Conservation (phyloP, 805 yeast genomes). For the Metschnikowia cerradonensis region DNA sequence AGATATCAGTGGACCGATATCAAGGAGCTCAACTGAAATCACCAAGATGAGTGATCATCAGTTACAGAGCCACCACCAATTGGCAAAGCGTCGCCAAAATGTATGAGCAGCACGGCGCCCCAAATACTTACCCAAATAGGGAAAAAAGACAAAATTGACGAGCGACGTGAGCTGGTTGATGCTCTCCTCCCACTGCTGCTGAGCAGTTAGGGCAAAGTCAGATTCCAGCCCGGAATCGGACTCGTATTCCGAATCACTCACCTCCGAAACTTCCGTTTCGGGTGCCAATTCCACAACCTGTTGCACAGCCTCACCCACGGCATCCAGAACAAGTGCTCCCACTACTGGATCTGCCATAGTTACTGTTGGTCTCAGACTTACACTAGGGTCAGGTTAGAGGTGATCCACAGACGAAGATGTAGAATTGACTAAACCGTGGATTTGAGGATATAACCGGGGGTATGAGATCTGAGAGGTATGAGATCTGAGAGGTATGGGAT, state of each 20-base stretch:
- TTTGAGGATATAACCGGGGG: too few species aligned
- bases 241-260: neutral
- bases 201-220: slow-evolving; percentile 43
- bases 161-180: slow-evolving; percentile 55
- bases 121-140: slow-evolving; percentile 60
- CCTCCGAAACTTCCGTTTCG: neutral
- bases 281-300: neutral
- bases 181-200: slow-evolving; percentile 73
- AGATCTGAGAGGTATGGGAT: too few species aligned
- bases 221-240: slow-evolving; percentile 6
- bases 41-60: too few species aligned
- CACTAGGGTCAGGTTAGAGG: too few species aligned
- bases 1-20: neutral
- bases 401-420: too few species aligned
- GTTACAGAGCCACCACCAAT: slow-evolving; percentile 25
- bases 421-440: too few species aligned
- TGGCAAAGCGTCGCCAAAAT: slow-evolving; percentile 34
- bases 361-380: too few species aligned
- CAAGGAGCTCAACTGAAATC: too few species aligned
- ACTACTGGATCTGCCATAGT: slow-evolving; percentile 2
- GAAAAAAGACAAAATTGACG: slow-evolving; percentile 56
- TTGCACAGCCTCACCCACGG: slow-evolving; percentile 1
- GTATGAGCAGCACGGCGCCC: slow-evolving; percentile 49
- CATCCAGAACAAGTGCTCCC: slow-evolving; percentile 1
- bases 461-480: too few species aligned